Evolutionary conservation across 495 filamentous ascomycete genomes (phyloP), one percentile per base, ranked within the genome.

Genomic region (Astrocystis sublimbata): DNA sequence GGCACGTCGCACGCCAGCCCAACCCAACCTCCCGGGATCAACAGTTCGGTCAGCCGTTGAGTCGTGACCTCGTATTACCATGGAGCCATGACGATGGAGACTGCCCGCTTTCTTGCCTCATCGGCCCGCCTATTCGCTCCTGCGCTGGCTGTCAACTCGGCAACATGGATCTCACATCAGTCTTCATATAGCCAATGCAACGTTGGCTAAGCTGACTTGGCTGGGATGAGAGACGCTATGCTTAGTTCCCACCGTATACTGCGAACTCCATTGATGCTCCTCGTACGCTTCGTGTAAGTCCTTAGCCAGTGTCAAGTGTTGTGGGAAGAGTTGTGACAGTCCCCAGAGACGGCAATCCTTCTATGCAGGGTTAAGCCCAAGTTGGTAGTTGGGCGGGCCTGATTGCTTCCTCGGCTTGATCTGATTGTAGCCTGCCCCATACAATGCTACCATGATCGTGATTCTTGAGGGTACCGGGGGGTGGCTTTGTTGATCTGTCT

Each of bases 51-150:
- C 31, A 40, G 54, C 54, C 24, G 35, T 60, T 45, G 35, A 40
- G 54, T 40, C 24, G 35, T 60, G 58, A 43, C 36, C 58, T 60
- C 58, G 58, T 60, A 60, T 60, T 60, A 60, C 36, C 40, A 35
- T 57, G 40, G 36, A 57, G 54, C 26, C 24, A 57, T 57, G 36
- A 28, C n/a, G 23, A 42, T 56, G 36, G 36, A n/a, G n/a, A n/a
- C n/a, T n/a, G n/a, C n/a, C n/a, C n/a, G 15, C 7, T 24, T 9
- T 15, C 30, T 30, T 35, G 10, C 4, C 10, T 33, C 28, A 57
- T 57, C 41, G 40, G 54, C 40, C 40, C 26, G 38, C 40, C 40
- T n/a, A 45, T 43, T 45, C 28, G 13, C 23, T 33, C n/a, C 33
- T 40, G 42, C 19, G 30, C 40, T 53, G 28, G 23, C 42, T 19